phyloP scores from a whole-genome alignment of 371 early-diverging fungal genomes.

The Vairimorpha ceranae region DNA sequence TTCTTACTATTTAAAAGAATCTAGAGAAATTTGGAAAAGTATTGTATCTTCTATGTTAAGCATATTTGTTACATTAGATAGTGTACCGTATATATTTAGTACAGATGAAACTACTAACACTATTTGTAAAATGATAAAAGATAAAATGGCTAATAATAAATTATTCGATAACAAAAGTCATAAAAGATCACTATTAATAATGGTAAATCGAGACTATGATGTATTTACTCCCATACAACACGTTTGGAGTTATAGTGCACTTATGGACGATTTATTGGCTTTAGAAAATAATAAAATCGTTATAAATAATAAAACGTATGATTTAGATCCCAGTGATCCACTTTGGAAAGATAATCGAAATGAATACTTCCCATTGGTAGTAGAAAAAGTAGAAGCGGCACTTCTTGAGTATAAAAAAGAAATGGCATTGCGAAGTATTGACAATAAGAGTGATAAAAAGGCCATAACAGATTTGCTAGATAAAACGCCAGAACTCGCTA shows the following conservation, averaged over 20 bases:
- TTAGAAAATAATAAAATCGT: conserved; percentile 74
- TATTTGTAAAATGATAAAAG: conserved; percentile 32
- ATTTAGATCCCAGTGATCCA: conserved; percentile 74
- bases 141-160: conserved; percentile 24
- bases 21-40: conserved; percentile 69
- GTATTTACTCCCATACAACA: conserved; percentile 82
- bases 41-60: conserved; percentile 76
- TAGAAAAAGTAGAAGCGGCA: conserved; percentile 66
- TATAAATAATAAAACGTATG: conserved; percentile 68
- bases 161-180: background rate
- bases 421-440: conserved; percentile 55
- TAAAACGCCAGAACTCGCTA: conserved; percentile 83
- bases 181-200: conserved; percentile 69
- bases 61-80: conserved; percentile 78
- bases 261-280: conserved; percentile 85
- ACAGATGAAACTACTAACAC: background rate
- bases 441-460: conserved; percentile 48
- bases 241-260: conserved; percentile 89
- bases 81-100: conserved; percentile 35
- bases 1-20: conserved; percentile 72
- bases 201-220: conserved; percentile 88
- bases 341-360: conserved; percentile 85
- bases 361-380: conserved; percentile 90
- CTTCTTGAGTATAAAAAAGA: conserved; percentile 62
- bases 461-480: conserved; percentile 73